Percentiles rank a stretch among this genome's conserved stretches.
Evolutionary conservation across 371 early-diverging fungal species (phyloP).

Genomic region (Syncephalastrum monosporum): DNA sequence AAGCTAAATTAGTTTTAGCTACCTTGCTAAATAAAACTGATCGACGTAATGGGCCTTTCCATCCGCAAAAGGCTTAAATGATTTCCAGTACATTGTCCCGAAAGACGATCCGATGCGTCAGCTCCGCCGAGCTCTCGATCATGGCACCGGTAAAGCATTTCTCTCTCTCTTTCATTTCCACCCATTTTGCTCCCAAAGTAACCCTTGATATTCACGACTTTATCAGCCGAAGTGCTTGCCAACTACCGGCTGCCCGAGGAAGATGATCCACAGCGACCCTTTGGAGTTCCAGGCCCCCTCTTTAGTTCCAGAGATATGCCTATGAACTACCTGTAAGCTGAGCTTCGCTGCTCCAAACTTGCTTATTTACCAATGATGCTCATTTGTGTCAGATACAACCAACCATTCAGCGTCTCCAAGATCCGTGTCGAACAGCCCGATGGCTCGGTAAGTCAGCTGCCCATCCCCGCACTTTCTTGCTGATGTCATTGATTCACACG

Average conservation of each 20-base stretch:
- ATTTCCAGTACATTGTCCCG: constrained; percentile 56
- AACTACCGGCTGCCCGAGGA: constrained; percentile 26
- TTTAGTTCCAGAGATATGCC: constrained; percentile 49
- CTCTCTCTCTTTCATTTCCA: not conserved
- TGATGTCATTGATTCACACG: not conserved
- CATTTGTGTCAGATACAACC: constrained; percentile 38
- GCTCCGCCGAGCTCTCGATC: constrained; percentile 33
- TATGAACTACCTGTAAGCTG: constrained; percentile 45
- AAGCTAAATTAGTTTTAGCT: too few relatives aligned
- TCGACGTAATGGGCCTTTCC: too few relatives aligned
- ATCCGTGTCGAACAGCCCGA: constrained; percentile 47
- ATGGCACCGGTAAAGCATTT: constrained; percentile 39
- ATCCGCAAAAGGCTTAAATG: constrained; percentile 15
- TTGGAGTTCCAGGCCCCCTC: constrained; percentile 53
- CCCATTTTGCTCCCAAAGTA: too few relatives aligned
- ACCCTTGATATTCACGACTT: too few relatives aligned
- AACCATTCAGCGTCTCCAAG: constrained; percentile 44
- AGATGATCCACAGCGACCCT: constrained; percentile 27
- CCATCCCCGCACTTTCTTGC: not conserved
- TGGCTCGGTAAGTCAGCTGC: constrained; percentile 36
- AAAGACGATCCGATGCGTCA: constrained; percentile 35
- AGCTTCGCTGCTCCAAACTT: not conserved
- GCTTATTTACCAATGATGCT: not conserved
- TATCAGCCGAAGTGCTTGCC: constrained; percentile 22
- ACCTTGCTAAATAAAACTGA: too few relatives aligned